Base-by-base conservation (phyloP, 352 stramenopile genomes). In the Phytophthora fragariaefolia region DNA sequence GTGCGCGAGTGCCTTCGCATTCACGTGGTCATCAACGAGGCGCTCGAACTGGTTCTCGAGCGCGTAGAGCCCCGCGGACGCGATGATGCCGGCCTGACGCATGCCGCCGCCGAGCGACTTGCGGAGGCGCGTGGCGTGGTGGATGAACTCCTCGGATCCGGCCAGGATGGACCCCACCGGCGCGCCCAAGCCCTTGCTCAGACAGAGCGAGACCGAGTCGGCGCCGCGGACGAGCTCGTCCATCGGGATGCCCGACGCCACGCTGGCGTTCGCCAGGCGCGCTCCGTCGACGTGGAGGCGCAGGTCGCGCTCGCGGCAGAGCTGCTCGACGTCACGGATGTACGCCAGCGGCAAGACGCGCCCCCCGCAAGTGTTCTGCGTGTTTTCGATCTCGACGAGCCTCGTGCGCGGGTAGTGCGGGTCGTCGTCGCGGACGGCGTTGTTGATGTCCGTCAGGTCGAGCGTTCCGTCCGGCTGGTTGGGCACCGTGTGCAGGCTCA, bases 51-150 rank as follows among this genome's bases (percentile, higher is more conserved):
- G 97, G 80, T 92, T 87, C 47, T 93, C 81, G 13, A 99, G 72
- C 9, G 95, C 94, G 66, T 94, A 95, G 47, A 98, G 77, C 10
- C 92, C 96, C 42, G 96, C 96, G 0, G 94, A 85, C 8, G 97
- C 97, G 51, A 99, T 86, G 23, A 99, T 71, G 32, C 97, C 97
- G 1, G 82, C 84, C 73, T 99, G 97, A 20, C 98, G 90, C 97
- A 99, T 99, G 6, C 97, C 97, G 36, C 98, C 98, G 12, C 98
- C 97, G 13, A 99, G 86, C 32, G 93, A 96, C 82, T 99, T 99
- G 32, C 97, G 80, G 69, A 98, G 72, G 18, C 97, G 87, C 58
- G 78, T 90, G 9, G 96, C 97, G 55, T 96, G 70, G 48, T 80
- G 55, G 38, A 98, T 97, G 66, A 98, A 97, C 43, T 92, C 83